phyloP scores from a whole-genome alignment of 768 basidiomycete species.

The Amanita rimosa region DNA sequence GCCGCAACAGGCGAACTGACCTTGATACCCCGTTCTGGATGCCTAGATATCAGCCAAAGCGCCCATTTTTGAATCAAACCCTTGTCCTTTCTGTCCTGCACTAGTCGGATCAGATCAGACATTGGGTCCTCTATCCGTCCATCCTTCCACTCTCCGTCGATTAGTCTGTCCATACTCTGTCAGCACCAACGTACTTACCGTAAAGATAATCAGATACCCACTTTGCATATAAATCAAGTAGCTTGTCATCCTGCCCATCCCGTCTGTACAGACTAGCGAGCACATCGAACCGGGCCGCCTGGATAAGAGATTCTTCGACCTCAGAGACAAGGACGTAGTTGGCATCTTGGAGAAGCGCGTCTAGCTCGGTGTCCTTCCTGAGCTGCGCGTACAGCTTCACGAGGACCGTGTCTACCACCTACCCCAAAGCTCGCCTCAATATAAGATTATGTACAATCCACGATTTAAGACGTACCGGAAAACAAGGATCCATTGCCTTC shows the following conservation, averaged over 20 bases:
- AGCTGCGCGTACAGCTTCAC: constrained; percentile 60
- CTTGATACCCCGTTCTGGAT: constrained; percentile 61
- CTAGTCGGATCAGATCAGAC: constrained; percentile 42
- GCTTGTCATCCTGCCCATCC: constrained; percentile 43
- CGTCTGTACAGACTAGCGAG: constrained; percentile 51
- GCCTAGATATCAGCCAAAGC: constrained; percentile 65
- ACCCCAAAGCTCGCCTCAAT: not conserved
- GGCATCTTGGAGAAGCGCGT: constrained; percentile 41
- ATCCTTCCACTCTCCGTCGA: constrained; percentile 56
- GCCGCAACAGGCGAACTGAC: too few species aligned
- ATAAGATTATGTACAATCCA: not conserved
- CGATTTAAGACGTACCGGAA: not conserved
- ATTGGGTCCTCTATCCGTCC: constrained; percentile 54
- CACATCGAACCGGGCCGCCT: constrained; percentile 44
- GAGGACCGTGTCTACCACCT: constrained; percentile 78
- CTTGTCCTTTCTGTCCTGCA: constrained; percentile 49
- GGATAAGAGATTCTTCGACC: constrained; percentile 45
- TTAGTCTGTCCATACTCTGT: constrained; percentile 26
- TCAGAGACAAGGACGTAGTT: constrained; percentile 48
- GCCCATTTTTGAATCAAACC: constrained; percentile 62
- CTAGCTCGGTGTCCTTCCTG: constrained; percentile 52
- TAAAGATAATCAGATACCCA: not conserved
- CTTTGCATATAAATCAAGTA: constrained; percentile 57
- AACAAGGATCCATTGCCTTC: constrained; percentile 9
- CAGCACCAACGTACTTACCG: too few species aligned